Percentiles rank a stretch among this genome's conserved stretches.
Conservation (phyloP, 129 eudicot species). For the Flaveria brownii region DNA sequence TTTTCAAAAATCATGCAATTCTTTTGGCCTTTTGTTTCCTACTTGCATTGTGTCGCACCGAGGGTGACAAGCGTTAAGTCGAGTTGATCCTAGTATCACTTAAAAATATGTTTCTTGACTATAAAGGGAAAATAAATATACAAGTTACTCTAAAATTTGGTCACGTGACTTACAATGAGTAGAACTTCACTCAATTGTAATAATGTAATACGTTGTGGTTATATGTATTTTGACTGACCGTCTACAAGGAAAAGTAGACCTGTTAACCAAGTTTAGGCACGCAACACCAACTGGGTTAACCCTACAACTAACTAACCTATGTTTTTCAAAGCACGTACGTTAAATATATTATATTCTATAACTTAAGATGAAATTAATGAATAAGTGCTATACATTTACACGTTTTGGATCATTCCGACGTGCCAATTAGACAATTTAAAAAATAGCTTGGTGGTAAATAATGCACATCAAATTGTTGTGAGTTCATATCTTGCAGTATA, state of each 20-base stretch:
- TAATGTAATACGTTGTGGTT: conserved; percentile 3
- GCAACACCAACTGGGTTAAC: conserved; percentile 24
- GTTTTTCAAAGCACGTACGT: background rate
- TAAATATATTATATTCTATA: background rate
- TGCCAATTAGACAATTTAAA: background rate
- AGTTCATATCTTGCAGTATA: no score
- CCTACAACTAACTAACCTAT: conserved; percentile 21
- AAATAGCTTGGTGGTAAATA: no score
- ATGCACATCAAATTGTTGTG: no score
- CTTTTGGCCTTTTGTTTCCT: no score
- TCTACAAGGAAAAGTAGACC: conserved; percentile 25
- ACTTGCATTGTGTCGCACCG: no score
- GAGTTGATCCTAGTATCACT: no score
- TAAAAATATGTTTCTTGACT: no score
- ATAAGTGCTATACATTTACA: background rate
- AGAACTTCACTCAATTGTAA: background rate
- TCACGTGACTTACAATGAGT: background rate
- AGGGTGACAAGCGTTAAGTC: no score
- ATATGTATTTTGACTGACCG: conserved; percentile 20
- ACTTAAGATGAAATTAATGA: background rate
- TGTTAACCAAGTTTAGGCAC: conserved; percentile 26
- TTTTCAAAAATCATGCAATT: no score
- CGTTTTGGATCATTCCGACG: background rate
- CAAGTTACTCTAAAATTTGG: background rate
- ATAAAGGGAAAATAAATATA: no score